Percentiles rank a stretch among this genome's conserved stretches.
Evolutionary conservation across 2,329 filamentous ascomycete species (phyloP).

Genomic region (Trichoderma pleuroti): DNA sequence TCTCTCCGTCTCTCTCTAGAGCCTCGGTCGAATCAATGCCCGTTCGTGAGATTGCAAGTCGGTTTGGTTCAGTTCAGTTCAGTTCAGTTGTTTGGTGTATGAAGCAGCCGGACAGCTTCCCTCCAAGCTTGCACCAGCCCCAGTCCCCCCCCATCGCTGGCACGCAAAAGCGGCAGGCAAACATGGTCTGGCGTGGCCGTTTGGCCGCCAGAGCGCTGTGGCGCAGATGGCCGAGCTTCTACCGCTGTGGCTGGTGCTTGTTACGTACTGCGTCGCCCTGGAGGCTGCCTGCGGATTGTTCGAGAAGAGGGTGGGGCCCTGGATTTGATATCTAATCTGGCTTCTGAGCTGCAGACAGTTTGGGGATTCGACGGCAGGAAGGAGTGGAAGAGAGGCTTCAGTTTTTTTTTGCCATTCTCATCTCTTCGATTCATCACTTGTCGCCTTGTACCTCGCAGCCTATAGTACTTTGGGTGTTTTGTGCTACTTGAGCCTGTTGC

Average conservation of each 20-base stretch:
- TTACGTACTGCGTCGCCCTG: slow-evolving; percentile 21
- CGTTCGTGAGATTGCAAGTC: background rate
- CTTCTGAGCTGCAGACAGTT: background rate
- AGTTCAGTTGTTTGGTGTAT: background rate
- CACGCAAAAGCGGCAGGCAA: slow-evolving; percentile 22
- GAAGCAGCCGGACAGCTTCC: background rate
- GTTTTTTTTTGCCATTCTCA: background rate
- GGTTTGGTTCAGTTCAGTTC: too few relatives aligned
- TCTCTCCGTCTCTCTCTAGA: background rate
- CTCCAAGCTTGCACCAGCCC: slow-evolving; percentile 8
- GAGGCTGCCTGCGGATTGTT: slow-evolving; percentile 25
- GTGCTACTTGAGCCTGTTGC: background rate
- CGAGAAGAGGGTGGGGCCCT: slow-evolving; percentile 10
- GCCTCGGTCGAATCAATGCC: background rate
- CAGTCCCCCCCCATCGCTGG: background rate
- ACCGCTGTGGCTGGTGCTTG: slow-evolving; percentile 3
- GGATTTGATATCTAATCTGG: slow-evolving; percentile 8
- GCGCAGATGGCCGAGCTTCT: slow-evolving; percentile 16
- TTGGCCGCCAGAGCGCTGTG: background rate
- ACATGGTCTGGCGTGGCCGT: slow-evolving; percentile 28
- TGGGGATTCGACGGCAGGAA: background rate
- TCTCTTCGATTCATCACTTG: background rate
- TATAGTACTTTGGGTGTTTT: too few relatives aligned
- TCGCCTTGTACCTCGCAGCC: background rate
- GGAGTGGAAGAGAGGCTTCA: background rate